Percentiles rank a stretch among this genome's conserved stretches.
These are phyloP conservation scores for Gypsophila paniculata DNA, from an alignment of 179 eudicot species.

Conservation along the genomic window DNA sequence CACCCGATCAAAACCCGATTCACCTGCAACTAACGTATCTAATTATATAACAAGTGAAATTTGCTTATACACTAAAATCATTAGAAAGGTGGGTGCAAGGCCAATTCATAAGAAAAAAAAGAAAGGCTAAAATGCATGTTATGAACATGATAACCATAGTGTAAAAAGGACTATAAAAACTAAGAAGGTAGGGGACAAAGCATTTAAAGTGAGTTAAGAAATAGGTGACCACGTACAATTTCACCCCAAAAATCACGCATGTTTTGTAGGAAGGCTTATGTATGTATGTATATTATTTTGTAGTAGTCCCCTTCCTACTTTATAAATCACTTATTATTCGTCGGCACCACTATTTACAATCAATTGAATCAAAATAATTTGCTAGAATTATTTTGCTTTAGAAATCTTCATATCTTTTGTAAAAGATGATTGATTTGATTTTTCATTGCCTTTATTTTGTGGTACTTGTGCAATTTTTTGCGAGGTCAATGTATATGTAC, in stretches of 20 bases:
- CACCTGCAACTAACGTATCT: not conserved
- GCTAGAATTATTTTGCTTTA: not conserved
- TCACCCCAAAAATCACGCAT: slow-evolving; percentile 34
- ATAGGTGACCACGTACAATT: not conserved
- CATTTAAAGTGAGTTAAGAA: not conserved
- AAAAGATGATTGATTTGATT: not conserved
- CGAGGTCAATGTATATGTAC: not conserved
- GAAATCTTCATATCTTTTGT: not conserved
- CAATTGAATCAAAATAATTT: not conserved
- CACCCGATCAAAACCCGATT: not conserved
- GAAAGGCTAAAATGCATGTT: not conserved
- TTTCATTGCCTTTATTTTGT: not conserved
- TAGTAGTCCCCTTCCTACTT: not conserved
- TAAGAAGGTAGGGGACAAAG: not conserved
- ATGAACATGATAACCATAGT: not conserved
- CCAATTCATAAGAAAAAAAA: not conserved
- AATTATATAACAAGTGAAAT: not conserved
- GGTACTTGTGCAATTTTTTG: not conserved
- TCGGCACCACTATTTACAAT: slow-evolving; percentile 6
- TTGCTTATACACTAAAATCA: not conserved
- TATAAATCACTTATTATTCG: not conserved
- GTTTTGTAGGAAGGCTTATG: slow-evolving; percentile 16
- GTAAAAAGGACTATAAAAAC: not conserved
- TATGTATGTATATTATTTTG: not conserved
- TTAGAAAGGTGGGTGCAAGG: not conserved